phyloP scores from a whole-genome alignment of 108 stramenopile species.

The Craspedostauros australis region DNA sequence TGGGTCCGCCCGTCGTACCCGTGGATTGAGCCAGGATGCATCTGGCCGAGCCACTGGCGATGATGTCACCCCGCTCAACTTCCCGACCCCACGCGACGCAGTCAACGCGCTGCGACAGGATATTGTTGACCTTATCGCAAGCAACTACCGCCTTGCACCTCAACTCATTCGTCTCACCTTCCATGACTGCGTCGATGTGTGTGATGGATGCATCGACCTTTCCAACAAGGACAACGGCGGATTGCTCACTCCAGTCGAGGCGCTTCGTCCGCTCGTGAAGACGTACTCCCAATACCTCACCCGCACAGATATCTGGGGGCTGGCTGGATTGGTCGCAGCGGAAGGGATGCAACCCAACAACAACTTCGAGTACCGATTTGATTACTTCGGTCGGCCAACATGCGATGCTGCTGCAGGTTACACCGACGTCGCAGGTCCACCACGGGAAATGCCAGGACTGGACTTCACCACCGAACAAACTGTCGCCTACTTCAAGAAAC shows the following conservation, averaged over 20 bases:
- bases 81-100: too few species aligned
- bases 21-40: too few species aligned
- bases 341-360: conserved; percentile 26
- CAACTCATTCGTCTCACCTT: conserved; percentile 48
- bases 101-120: too few species aligned
- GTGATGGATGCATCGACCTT: conserved; percentile 49
- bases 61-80: too few species aligned
- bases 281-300: conserved; percentile 19
- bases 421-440: conserved; percentile 25
- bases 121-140: too few species aligned
- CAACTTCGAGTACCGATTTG: conserved; percentile 10
- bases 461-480: conserved; percentile 18
- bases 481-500: conserved; percentile 26
- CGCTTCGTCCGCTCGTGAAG: conserved; percentile 26
- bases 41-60: too few species aligned
- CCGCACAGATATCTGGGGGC: conserved; percentile 51
- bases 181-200: conserved; percentile 52
- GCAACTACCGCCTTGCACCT: too few species aligned
- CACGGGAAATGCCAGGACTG: conserved; percentile 6
- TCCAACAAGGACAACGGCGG: conserved; percentile 36
- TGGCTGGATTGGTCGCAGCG: conserved; percentile 35
- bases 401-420: conserved; percentile 8
- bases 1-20: too few species aligned
- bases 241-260: conserved; percentile 31
- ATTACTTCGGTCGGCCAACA: conserved; percentile 6